Evolutionary conservation across 345 rosid genomes (phyloP), one percentile per base, ranked within the genome.

Genomic region (Eutrema heterophyllum): DNA sequence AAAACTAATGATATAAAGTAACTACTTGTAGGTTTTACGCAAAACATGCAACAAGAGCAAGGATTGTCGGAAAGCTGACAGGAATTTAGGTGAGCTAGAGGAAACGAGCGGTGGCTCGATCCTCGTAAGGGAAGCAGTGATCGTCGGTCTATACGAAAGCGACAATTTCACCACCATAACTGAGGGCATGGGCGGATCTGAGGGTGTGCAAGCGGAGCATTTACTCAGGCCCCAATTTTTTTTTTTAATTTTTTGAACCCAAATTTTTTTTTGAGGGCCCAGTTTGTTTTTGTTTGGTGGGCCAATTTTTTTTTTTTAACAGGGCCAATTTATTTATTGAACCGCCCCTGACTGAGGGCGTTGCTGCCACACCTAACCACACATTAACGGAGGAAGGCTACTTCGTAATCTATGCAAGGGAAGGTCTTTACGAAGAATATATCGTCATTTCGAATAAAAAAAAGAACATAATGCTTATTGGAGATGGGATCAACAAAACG

Each of bases 401-500:
- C 64, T 89, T 83, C 45, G 76, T 84, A 0, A 81, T 89, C 56
- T 89, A 87, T 45, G 90, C 81, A 1, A 76, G 80, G 30, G 81
- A 73, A 82, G 88, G 83, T 3, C 45, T 54, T 27, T 87, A 89
- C n/a, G 70, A 84, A n/a, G 90, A 89, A 55, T 89, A 82, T 32
- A 65, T 79, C 7, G 50, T 81, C 26, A 78, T 89, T n/a, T 54
- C 90, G 4, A 84, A 81, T 71, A 18, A 80, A 11, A 83, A 89
- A 83, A 86, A 78, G 55, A 85, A 85, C 72, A 64, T 89, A 10
- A 44, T 86, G 83, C 84, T 89, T 18, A 74, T 89, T n/a, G 94
- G 94, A 5, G 94, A 87, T 53, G 95, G 91, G 0, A 85, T 84
- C 15, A 83, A 85, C 35, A 82, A 77, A 51, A 87, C 92, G 0